Evolutionary conservation across 768 basidiomycete species (phyloP).

Genomic region (Asterophora lycoperdoides): DNA sequence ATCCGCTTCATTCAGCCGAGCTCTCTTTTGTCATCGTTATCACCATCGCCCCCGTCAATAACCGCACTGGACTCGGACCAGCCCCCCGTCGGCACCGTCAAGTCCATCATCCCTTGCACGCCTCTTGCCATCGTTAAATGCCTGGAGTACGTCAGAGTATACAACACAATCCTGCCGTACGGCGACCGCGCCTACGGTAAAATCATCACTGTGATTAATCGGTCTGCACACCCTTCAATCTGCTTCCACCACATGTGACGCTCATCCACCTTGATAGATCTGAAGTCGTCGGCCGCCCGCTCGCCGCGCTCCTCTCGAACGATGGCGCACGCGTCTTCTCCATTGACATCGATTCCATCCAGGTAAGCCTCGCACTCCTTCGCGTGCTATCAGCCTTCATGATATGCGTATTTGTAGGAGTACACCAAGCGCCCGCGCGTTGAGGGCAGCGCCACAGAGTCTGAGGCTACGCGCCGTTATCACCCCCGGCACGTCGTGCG

Average conservation of each 20-base stretch:
- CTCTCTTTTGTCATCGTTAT: constrained; percentile 51
- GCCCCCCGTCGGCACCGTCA: constrained; percentile 82
- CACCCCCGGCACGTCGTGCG: constrained; percentile 83
- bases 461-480: constrained; percentile 47
- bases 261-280: constrained; percentile 49
- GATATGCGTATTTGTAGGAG: constrained; percentile 41
- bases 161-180: constrained; percentile 88
- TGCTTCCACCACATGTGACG: neutral
- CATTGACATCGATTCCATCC: constrained; percentile 92
- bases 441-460: constrained; percentile 27
- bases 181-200: constrained; percentile 94
- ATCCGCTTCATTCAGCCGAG: constrained; percentile 87
- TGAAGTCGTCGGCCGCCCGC: constrained; percentile 94
- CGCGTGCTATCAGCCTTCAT: neutral
- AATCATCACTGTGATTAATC: constrained; percentile 91
- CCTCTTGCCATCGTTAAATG: constrained; percentile 96
- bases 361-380: constrained; percentile 37
- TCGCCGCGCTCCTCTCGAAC: constrained; percentile 94
- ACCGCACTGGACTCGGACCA: constrained; percentile 45
- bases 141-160: constrained; percentile 86
- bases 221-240: constrained; percentile 40
- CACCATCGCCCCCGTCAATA: constrained; percentile 31
- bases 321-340: constrained; percentile 96
- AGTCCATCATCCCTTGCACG: constrained; percentile 96
- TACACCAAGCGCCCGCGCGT: constrained; percentile 85